Evolutionary conservation across 2,329 filamentous ascomycete species (phyloP), one percentile per base, ranked within the genome.

Genomic region (Alternaria gaisen): DNA sequence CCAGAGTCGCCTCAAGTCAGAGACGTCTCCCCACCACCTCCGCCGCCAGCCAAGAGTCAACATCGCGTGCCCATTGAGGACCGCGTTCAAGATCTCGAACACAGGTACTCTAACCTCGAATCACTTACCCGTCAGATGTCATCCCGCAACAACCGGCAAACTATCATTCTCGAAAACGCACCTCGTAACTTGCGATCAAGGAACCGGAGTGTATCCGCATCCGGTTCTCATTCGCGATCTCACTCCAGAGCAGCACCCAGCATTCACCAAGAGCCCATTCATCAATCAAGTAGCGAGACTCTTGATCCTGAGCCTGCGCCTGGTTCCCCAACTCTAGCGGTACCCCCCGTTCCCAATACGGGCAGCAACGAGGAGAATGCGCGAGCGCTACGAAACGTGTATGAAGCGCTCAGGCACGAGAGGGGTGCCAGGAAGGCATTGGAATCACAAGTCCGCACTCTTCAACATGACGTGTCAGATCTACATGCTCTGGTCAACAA

Each of bases 91-190:
- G 58, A 67, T 16, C 67, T 79, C 3, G 77, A 79, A 63, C 67
- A 64, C 42, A 72, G 66, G 34, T 66, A 77, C 55, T 69, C 70
- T 1, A 65, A 61, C 10, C 68, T 79, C 12, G 75, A 77, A 53
- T 63, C 66, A 2, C 75, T 75, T 1, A 62, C 79, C 9, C 75
- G 69, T 38, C 72, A 73, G 26, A 58, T 79, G 22, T 75, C 74
- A 10, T 71, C 72, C 8, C 73, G 72, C 61, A 77, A 63, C 58
- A 75, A 75, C 44, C 74, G 74, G 5, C 76, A 79, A 60, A 79
- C 77, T 52, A 77, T 80, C 58, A 77, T 80, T 40, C 72, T 80
- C 10, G 76, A 78, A 48, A 77, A 75, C 22, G 72, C 76, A 36
- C 77, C 77, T 5, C 74, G 72, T 44, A 76, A 70, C 14, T 67